Percentiles rank a stretch among this genome's conserved stretches.
Conservation (phyloP, 2,329 filamentous ascomycete species). For the Diplodia corticola region DNA sequence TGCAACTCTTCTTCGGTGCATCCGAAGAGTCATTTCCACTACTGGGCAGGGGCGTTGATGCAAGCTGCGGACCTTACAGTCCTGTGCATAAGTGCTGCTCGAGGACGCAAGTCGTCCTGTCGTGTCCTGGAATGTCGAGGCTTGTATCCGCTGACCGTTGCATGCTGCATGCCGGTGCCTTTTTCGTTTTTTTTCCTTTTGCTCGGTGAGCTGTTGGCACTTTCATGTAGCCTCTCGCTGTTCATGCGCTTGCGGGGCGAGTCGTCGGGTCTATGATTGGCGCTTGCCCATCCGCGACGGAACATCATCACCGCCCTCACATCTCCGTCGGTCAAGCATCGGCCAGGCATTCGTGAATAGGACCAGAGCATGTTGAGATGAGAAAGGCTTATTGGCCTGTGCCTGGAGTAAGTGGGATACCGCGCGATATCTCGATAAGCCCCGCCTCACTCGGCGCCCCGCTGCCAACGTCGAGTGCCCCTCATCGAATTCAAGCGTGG, state of each 20-base stretch:
- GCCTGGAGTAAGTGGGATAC: too few relatives aligned
- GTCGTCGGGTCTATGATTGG: background rate
- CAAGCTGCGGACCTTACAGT: background rate
- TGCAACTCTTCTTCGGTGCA: too few relatives aligned
- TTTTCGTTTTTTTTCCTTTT: too few relatives aligned
- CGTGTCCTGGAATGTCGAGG: background rate
- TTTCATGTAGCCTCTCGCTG: too few relatives aligned
- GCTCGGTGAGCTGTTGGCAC: too few relatives aligned
- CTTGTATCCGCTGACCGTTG: background rate
- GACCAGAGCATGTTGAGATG: background rate
- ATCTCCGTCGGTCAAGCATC: too few relatives aligned
- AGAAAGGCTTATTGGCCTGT: too few relatives aligned
- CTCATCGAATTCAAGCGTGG: background rate
- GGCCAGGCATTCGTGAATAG: too few relatives aligned
- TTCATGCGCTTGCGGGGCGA: too few relatives aligned
- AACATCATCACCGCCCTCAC: background rate
- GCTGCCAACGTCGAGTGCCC: too few relatives aligned
- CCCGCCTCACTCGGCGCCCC: too few relatives aligned
- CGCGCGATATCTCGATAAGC: background rate
- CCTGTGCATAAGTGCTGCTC: background rate
- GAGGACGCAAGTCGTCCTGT: background rate
- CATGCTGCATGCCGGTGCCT: background rate
- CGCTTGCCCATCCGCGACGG: background rate
- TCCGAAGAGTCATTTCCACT: too few relatives aligned
- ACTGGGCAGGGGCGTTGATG: background rate